Base-by-base conservation (phyloP, 106 monocot species). In the Alisma plantagoaquatica region DNA sequence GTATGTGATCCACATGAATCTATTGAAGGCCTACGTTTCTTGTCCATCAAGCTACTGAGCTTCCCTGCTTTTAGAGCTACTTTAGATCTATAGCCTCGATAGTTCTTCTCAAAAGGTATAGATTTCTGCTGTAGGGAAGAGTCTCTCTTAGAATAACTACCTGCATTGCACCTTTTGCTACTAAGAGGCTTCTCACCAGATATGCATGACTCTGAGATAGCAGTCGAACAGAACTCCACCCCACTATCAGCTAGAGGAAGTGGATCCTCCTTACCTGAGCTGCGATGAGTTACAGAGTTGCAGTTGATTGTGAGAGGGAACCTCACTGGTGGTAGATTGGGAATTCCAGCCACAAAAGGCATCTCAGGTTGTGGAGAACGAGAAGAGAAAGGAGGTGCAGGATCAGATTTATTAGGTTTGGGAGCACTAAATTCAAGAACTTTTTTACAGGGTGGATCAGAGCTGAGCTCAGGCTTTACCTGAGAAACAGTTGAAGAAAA, bases 11-110 rank as follows among this genome's bases (percentile, higher is more conserved):
- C 32, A 23, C 46, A 53, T 21, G 72, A 72, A 67, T 79, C 74
- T 20, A 73, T 59, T 25, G 60, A 15, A n/a, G 71, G 56, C 49
- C 66, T 90, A 26, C 56, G 56, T 35, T 80, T 93, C 60, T 77
- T 71, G 51, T 87, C 70, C 23, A 80, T 41, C 10, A 80, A 59
- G 43, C 67, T 62, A 49, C 69, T 71, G 41, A 69, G 67, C 51
- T 80, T 93, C 33, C 56, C 66, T 60, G 76, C 41, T 64, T 76
- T 79, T 8, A 57, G 43, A 53, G 49, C 45, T 23, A 66, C 72
- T 83, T 74, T 87, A 27, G 87, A 73, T 54, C 86, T 80, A 61
- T 77, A 53, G n/a, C 72, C 60, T 22, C 83, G 71, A 41, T 71
- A 75, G 55, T 63, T 80, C 70, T 91, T 85, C 52, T 93, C 93